Evolutionary conservation across 2,329 filamentous ascomycete species (phyloP).

Genomic region (Aureobasidium zeae): DNA sequence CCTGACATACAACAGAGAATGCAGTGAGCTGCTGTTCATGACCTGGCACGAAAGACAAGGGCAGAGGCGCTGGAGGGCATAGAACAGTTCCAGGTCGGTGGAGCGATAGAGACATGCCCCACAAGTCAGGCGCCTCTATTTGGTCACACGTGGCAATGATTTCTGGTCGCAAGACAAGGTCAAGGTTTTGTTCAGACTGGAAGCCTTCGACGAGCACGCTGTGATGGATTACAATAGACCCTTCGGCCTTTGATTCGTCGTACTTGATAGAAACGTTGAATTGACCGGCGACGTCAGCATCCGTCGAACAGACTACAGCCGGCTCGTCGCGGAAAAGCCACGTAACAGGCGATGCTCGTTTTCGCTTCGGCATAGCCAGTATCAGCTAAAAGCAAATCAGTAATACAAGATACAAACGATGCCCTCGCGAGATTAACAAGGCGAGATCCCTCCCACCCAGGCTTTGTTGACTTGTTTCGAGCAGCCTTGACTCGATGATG

Average conservation of each 20-base stretch:
- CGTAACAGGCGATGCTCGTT: not conserved
- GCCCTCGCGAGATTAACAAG: conserved; percentile 4
- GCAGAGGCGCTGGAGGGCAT: conserved; percentile 8
- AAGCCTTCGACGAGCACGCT: conserved; percentile 5
- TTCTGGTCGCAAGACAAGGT: conserved; percentile 10
- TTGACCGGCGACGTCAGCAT: not conserved
- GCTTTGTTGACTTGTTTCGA: conserved; percentile 5
- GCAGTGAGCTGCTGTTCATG: conserved; percentile 6
- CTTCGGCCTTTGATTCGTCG: conserved; percentile 2
- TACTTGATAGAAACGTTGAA: conserved; percentile 8
- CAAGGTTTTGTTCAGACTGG: not conserved
- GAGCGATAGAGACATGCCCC: conserved; percentile 2
- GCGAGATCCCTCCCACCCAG: conserved; percentile 12
- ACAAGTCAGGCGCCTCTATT: not conserved
- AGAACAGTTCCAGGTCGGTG: conserved; percentile 2
- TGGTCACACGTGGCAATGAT: conserved; percentile 6
- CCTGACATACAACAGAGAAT: conserved; percentile 10
- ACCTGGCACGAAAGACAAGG: not conserved
- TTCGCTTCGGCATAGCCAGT: conserved; percentile 4
- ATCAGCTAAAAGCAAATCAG: not conserved
- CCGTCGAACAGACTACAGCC: conserved; percentile 4
- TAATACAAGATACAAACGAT: not conserved
- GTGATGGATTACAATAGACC: conserved; percentile 7
- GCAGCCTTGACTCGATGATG: conserved; percentile 12
- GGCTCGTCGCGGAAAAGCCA: conserved; percentile 14